These are phyloP conservation scores for Lasiosphaeriaceae sp. DNA, from an alignment of 495 filamentous ascomycete species.

Conservation along the genomic window DNA sequence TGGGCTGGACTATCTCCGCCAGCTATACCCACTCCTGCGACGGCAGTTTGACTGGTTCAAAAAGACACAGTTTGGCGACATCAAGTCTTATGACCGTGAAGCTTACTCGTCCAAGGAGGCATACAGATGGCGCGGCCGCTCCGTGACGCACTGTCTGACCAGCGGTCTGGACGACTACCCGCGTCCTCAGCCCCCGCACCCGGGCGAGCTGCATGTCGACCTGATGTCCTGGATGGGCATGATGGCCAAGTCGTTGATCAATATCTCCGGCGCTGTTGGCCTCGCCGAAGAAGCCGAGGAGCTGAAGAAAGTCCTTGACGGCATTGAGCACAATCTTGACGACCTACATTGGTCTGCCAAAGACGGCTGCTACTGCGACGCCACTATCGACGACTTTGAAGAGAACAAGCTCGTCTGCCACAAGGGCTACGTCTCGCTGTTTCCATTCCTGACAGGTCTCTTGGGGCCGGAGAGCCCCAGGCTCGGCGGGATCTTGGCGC, in stretches of 20 bases:
- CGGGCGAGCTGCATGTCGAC: conserved; percentile 94
- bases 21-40: conserved; percentile 87
- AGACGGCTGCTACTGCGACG: conserved; percentile 84
- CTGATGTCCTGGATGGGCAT: conserved; percentile 95
- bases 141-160: conserved; percentile 78
- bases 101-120: conserved; percentile 83
- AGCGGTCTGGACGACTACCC: conserved; percentile 97
- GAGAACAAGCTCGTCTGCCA: conserved; percentile 88
- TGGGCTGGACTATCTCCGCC: conserved; percentile 68
- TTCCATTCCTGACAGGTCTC: conserved; percentile 83
- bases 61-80: conserved; percentile 82
- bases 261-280: conserved; percentile 68
- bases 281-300: conserved; percentile 70
- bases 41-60: conserved; percentile 94
- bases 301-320: conserved; percentile 67
- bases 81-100: conserved; percentile 85
- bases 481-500: conserved; percentile 68
- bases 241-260: conserved; percentile 77
- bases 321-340: conserved; percentile 83
- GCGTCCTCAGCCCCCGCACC: conserved; percentile 91
- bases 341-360: conserved; percentile 88
- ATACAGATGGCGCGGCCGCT: conserved; percentile 95
- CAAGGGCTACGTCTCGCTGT: conserved; percentile 92
- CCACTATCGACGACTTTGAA: conserved; percentile 92
- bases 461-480: conserved; percentile 66